Base-by-base conservation (phyloP, 2,329 filamentous ascomycete genomes). In the Fusarium abutilonis region DNA sequence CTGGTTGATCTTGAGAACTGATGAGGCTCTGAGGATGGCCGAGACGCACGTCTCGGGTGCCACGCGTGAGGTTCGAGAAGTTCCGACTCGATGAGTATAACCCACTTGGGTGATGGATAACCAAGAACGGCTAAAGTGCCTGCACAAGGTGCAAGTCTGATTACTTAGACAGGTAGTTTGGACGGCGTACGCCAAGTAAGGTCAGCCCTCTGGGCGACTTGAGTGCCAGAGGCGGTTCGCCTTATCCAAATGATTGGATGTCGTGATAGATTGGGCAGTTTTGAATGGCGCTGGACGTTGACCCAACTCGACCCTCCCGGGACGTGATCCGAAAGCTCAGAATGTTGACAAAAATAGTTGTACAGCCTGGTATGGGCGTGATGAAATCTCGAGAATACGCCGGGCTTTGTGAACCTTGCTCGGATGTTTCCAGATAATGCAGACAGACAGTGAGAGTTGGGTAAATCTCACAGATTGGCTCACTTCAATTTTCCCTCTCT, bases 221-320 rank as follows among this genome's bases (percentile, higher is more conserved):
- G 60, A 57, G 57, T 34, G 48, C 15, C 50, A 53, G 50, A 61
- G 47, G 50, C 46, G 31, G 38, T 55, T 68, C 69, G 69, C 69
- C 69, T 58, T 67, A 66, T 52, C 41, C 40, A 54, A 70, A 56
- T 60, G 69, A 71, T 71, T 71, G 69, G 69, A 23, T 56, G 34
- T 66, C 44, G 52, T 52, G 47, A 64, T 28, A 59, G 57, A 46
- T 64, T 63, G 58, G 58, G 67, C 56, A 65, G 68, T 69, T 67
- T 69, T 69, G 65, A 45, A 70, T 64, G 58, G 68, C 62, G 68
- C 66, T 44, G 60, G 45, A 47, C 56, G 51, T 60, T 66, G 61
- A 64, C 67, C 67, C 67, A 69, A 70, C 59, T 44, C 58, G 68
- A 54, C 56, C 49, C 56, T 62, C 62, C 66, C 64, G 68, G 64